Evolutionary conservation across 805 yeast species (phyloP).

Genomic region (Torulaspora delbrueckii): DNA sequence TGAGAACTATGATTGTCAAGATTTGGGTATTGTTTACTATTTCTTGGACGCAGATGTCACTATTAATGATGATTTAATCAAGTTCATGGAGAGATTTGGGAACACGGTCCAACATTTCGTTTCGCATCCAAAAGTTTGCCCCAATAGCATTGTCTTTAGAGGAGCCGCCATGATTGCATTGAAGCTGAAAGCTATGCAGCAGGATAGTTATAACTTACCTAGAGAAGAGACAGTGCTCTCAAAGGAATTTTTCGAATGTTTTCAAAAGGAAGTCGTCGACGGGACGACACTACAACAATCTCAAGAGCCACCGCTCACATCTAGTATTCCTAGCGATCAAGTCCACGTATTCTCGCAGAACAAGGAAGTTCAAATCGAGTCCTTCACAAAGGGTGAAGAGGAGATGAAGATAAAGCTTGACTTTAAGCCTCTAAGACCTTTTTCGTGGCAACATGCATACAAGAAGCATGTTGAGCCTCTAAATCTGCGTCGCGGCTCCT

Average conservation of each 20-base stretch:
- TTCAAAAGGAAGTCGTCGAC: slow-evolving; percentile 29
- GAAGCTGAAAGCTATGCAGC: slow-evolving; percentile 53
- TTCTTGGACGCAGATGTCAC: slow-evolving; percentile 62
- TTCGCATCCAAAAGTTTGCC: slow-evolving; percentile 63
- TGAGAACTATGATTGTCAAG: slow-evolving; percentile 20
- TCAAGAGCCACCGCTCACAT: slow-evolving; percentile 18
- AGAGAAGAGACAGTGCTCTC: slow-evolving; percentile 29
- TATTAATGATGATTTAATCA: slow-evolving; percentile 39
- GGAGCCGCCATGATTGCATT: slow-evolving; percentile 50
- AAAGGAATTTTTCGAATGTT: slow-evolving; percentile 31
- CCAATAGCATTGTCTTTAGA: slow-evolving; percentile 55
- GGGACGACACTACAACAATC: slow-evolving; percentile 24
- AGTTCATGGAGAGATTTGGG: slow-evolving; percentile 52
- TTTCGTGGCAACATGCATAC: slow-evolving; percentile 29
- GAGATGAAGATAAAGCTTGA: slow-evolving; percentile 10
- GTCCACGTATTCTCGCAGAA: slow-evolving; percentile 26
- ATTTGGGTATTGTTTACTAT: slow-evolving; percentile 61
- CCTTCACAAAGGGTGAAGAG: slow-evolving; percentile 20
- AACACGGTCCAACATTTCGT: slow-evolving; percentile 50
- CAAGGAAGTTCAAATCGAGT: slow-evolving; percentile 20
- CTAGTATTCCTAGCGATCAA: slow-evolving; percentile 14
- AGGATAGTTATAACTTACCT: slow-evolving; percentile 39
- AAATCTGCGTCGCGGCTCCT: slow-evolving; percentile 23
- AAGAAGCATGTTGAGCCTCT: slow-evolving; percentile 28
- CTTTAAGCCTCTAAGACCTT: slow-evolving; percentile 3